Evolutionary conservation across 257 asterid species (phyloP).

Genomic region (Ligustrum vulgare): DNA sequence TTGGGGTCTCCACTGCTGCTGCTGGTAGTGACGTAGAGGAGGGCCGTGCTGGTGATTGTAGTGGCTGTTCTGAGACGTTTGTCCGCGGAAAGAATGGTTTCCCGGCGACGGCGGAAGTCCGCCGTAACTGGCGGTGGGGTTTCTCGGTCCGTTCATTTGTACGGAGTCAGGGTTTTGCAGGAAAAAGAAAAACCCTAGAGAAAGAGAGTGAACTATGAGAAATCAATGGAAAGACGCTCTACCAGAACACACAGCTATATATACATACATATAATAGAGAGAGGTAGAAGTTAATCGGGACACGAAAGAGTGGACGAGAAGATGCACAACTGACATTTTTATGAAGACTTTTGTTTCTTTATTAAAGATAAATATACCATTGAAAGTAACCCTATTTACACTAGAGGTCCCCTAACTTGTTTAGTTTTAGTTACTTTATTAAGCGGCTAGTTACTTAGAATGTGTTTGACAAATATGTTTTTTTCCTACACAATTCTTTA

Average conservation of each 20-base stretch:
- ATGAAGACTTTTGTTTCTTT: neutral
- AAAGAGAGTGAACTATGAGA: neutral
- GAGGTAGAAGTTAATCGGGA: too few relatives aligned
- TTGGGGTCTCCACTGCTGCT: constrained; percentile 18
- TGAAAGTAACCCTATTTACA: too few relatives aligned
- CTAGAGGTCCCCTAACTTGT: too few relatives aligned
- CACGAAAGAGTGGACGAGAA: neutral
- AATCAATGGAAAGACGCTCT: neutral
- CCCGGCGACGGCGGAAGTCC: constrained; percentile 22
- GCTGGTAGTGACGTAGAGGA: constrained; percentile 28
- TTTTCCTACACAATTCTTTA: too few relatives aligned
- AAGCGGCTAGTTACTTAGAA: too few relatives aligned
- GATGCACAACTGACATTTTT: neutral
- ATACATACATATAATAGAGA: too few relatives aligned
- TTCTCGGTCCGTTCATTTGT: constrained; percentile 20
- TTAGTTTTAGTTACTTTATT: too few relatives aligned
- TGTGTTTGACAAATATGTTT: too few relatives aligned
- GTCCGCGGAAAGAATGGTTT: constrained; percentile 18
- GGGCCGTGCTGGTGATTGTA: constrained; percentile 14
- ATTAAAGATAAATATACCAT: neutral
- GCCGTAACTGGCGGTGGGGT: constrained; percentile 15
- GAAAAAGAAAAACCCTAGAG: constrained; percentile 29
- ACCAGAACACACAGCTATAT: neutral
- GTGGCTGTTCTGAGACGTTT: neutral
- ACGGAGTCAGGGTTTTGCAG: neutral